Conservation (phyloP, 495 filamentous ascomycete species). For the Neurospora sp. region DNA sequence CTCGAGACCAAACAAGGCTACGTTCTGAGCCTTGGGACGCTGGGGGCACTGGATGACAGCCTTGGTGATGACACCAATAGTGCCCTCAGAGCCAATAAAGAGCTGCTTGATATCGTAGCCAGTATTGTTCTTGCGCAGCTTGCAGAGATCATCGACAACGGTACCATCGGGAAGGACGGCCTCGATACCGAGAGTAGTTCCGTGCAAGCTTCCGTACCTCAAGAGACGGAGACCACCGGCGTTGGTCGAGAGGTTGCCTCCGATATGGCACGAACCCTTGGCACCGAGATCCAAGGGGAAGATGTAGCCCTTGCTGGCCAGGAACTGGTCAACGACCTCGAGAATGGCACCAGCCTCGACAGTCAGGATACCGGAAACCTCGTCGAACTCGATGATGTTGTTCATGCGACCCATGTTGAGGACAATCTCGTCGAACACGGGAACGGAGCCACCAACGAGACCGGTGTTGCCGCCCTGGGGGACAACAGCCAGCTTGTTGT, state of each 20-base stretch:
- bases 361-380: constrained; percentile 83
- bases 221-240: constrained; percentile 85
- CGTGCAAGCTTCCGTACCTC: constrained; percentile 88
- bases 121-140: constrained; percentile 89
- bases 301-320: constrained; percentile 69
- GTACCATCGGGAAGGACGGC: constrained; percentile 89
- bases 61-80: constrained; percentile 85
- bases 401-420: constrained; percentile 84
- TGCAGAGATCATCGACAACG: constrained; percentile 77
- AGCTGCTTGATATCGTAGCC: constrained; percentile 97
- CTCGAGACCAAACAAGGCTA: constrained; percentile 80
- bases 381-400: constrained; percentile 81
- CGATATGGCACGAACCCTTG: constrained; percentile 94
- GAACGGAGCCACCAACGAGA: constrained; percentile 86
- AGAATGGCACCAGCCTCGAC: constrained; percentile 86
- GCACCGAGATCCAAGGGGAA: constrained; percentile 95
- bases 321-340: constrained; percentile 73
- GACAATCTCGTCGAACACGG: constrained; percentile 96
- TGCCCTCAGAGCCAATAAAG: constrained; percentile 91
- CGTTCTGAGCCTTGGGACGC: constrained; percentile 72
- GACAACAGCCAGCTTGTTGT: constrained; percentile 83
- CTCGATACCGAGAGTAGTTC: constrained; percentile 84
- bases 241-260: constrained; percentile 97
- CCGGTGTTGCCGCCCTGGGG: constrained; percentile 97
- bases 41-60: constrained; percentile 85